Base-by-base conservation (phyloP, 2,329 filamentous ascomycete genomes). In the Fusarium sp. region DNA sequence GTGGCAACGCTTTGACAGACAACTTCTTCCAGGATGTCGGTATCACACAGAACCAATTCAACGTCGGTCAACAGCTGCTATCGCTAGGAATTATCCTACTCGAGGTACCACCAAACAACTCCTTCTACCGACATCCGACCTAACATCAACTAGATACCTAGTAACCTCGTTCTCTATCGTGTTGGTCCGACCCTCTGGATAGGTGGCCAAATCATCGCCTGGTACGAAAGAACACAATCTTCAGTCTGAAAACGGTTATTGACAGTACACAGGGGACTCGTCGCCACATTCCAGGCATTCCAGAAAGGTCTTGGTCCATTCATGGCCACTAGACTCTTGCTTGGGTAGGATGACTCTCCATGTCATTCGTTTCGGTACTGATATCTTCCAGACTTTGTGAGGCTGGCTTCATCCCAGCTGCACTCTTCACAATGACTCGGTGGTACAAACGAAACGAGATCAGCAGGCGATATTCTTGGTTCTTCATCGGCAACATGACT, bases 11-110 rank as follows among this genome's bases (percentile, higher is more conserved):
- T 11, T 69, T 84, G 34, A 83, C 82, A 17, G 69, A 68, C 42
- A 40, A 40, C 28, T 82, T 86, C 63, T 79, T 84, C n/a, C 66
- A 77, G 31, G 83, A 85, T 63, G 77, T 85, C 8, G 75, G 78
- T 9, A 81, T 85, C 63, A 82, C 78, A 5, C 82, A 82, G 7
- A 79, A 84, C 57, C 80, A 85, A 59, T 80, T 84, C 72, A 85
- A 85, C 38, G 75, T 83, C 34, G 83, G 83, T 5, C 78, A 82
- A 13, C 81, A 84, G 58, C 72, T 85, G 33, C 72, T 85, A 3
- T 83, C 80, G 0, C 75, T 81, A 2, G 56, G 56, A 13, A 46
- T 59, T 40, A 26, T 53, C 3, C 33, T 59, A 15, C 42, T 59
- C 10, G 56, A 59, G 56, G 74, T 75, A 36, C 33, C 11, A 24